Conservation (phyloP, 495 filamentous ascomycete species). For the Daldinia decipiens region DNA sequence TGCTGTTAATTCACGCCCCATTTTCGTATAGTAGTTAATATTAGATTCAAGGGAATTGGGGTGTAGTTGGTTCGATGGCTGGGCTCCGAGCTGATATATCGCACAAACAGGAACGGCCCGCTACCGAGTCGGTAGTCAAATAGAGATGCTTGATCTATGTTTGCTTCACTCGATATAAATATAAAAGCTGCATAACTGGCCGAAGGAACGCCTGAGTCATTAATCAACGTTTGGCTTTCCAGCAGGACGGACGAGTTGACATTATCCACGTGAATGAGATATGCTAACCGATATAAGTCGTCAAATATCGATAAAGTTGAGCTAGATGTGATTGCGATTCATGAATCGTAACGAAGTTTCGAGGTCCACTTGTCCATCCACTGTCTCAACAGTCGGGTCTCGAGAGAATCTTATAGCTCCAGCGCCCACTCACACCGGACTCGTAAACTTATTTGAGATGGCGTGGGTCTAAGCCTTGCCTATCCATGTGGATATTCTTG, state of each 20-base stretch:
- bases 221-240: constrained; percentile 7
- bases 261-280: constrained; percentile 7
- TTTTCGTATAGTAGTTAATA: constrained; percentile 7
- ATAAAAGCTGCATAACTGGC: constrained; percentile 1
- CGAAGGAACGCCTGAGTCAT: constrained; percentile 15
- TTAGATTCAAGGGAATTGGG: neutral
- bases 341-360: constrained; percentile 15
- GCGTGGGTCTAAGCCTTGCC: neutral
- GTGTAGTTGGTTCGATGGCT: neutral
- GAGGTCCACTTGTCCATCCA: constrained; percentile 23
- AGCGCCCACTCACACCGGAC: constrained; percentile 2
- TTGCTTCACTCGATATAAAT: constrained; percentile 2
- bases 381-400: constrained; percentile 1
- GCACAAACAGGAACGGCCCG: neutral
- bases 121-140: constrained; percentile 3
- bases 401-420: constrained; percentile 27
- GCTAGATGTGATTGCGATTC: constrained; percentile 16
- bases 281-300: neutral
- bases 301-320: constrained; percentile 7
- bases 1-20: constrained; percentile 35
- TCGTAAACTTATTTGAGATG: neutral
- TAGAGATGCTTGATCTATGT: constrained; percentile 4
- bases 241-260: constrained; percentile 4
- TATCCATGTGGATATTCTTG: constrained; percentile 14
- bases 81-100: neutral